These are phyloP conservation scores for Tolypocladium album DNA, from an alignment of 2,329 filamentous ascomycete genomes.

Conservation along the genomic window DNA sequence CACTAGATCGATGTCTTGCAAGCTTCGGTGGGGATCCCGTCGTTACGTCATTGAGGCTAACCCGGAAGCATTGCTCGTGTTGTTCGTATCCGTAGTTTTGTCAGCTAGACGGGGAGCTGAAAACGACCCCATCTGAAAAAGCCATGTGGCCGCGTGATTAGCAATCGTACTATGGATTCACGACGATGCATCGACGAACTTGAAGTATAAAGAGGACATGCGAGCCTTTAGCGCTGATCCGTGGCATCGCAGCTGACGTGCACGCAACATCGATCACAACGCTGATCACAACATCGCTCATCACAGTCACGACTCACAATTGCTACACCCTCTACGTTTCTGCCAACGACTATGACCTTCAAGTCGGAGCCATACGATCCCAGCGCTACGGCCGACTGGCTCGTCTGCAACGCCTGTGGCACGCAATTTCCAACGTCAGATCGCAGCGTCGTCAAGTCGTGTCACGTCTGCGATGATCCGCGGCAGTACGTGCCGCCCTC, in stretches of 20 bases:
- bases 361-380: constrained; percentile 5
- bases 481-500: constrained; percentile 54
- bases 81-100: background rate
- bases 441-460: constrained; percentile 37
- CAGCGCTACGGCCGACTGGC: constrained; percentile 9
- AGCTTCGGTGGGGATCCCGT: background rate
- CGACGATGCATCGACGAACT: background rate
- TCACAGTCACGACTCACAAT: background rate
- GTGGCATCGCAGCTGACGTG: background rate
- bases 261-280: background rate
- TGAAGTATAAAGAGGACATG: background rate
- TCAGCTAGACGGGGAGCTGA: background rate
- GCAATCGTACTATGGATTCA: background rate
- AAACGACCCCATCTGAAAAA: background rate
- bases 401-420: constrained; percentile 59
- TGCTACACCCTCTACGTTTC: no score
- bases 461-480: constrained; percentile 64
- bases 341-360: constrained; percentile 2
- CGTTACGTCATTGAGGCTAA: background rate
- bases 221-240: background rate
- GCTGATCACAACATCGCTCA: background rate
- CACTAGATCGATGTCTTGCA: background rate
- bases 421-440: constrained; percentile 47
- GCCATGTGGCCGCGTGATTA: background rate
- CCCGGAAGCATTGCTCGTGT: background rate